Base-by-base conservation (phyloP, 1,139 yeast genomes). In the Taphrina deformans region DNA sequence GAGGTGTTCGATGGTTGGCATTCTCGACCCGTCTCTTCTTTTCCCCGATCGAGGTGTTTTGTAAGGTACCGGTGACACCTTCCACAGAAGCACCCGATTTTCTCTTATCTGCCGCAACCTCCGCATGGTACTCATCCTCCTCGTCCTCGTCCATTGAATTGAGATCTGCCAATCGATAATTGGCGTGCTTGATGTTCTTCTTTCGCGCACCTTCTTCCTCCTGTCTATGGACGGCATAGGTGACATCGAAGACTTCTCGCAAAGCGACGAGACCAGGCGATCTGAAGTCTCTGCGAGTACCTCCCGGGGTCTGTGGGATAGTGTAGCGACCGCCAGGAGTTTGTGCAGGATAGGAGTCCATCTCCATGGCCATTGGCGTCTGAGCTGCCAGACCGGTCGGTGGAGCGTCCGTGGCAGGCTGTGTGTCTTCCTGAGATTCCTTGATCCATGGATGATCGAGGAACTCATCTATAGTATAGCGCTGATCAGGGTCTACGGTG, bases 201-300 rank as follows among this genome's bases (percentile, higher is more conserved):
- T 52, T 29, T 21, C 85, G 77, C 1, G 85, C 82, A 24, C 86
- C 87, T 73, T 90, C 97, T 76, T 89, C 96, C 46, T 92, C 96
- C 80, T 85, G 85, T 75, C 99, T 85, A 74, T 91, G 96, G 7
- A 93, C 96, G 0, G 97, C 97, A 67, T 95, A 86, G 21, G 96
- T 87, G 16, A 93, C 88, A 73, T 93, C 99, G 76, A 92, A 92
- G 9, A 96, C 97, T 72, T 93, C 99, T 71, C 91, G 87, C 79
- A 93, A 83, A 0, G 96, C 96, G 65, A 87, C 89, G 0, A 95
- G 95, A 5, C 95, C 96, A 3, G 97, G 97, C 0, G 96, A 87
- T 71, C 87, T 87, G 69, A 56, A 64, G 33, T 66, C 67, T 38
- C 59, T 33, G 35, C 65, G 59, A 10, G 65, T 61, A 18, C 65